Evolutionary conservation across 2,329 filamentous ascomycete species (phyloP), one percentile per base, ranked within the genome.

Genomic region (Coniella vitis): DNA sequence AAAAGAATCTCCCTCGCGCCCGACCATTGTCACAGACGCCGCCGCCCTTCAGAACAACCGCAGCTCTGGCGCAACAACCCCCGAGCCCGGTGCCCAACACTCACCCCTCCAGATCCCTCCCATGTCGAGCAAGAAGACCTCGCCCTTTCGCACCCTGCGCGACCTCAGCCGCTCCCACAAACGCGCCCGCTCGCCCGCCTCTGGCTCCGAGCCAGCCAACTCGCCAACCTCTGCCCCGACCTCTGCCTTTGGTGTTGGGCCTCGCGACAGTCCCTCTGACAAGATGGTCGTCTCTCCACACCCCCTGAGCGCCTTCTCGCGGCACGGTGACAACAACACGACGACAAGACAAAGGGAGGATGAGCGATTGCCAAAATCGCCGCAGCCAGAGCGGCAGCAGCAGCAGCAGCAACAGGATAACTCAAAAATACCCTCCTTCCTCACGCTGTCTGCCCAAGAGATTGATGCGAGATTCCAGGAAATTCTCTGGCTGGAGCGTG

Each of bases 381-480:
- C 16, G 22, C 39, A 31, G 16, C 38, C 16, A 19, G 54, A 54
- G 47, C 49, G 39, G 25, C 25, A 42, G 8, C 13, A 5, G 29
- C 51, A 4, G 48, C 51, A 12, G 31, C 47, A 14, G 34, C 35
- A 34, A 21, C 52, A 53, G 45, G 48, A 36, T 20, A 29, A 22
- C 34, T 41, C 41, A 56, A 56, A 55, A 52, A 63, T 71, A 45
- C 70, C 70, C 21, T 60, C 61, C 1, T 73, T 72, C 55, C 55
- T 73, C 45, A 59, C 62, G 45, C 58, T 63, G 40, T 64, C 68
- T 21, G 56, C 60, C 47, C 60, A 65, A 52, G 75, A 73, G 25
- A 74, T 79, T 55, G 64, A 71, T 31, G 55, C 57, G 53, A 77
- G 73, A 55, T 81, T 78, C 55, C 66, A 70, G 17, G 76, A 81